Base-by-base conservation (phyloP, 116 monocot species). In the Posidonia oceanica region DNA sequence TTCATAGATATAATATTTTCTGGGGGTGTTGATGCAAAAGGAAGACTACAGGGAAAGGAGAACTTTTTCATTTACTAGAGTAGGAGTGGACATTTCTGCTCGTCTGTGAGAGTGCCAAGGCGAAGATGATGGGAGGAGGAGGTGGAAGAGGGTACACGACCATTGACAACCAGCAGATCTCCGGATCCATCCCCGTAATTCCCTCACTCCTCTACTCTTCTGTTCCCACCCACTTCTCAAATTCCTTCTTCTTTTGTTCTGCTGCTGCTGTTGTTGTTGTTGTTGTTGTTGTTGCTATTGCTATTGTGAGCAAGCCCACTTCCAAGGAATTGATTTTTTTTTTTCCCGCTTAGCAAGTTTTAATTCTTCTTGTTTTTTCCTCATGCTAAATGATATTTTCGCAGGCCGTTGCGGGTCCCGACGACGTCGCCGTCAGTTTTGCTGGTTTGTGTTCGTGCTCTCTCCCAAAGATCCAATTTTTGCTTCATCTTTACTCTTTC, bases 371-470 rank as follows among this genome's bases (percentile, higher is more conserved):
- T 42, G 8, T 42, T 42, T 42, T 42, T 8, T 42, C 8, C 3
- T 42, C 42, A 8, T 42, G 29, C 29, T 29, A 5, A 42, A 42
- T 42, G 42, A 8, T 5, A 42, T 5, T n/a, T 14, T 58, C n/a
- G 76, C 81, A 90, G 94, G 90, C 85, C 0, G 90, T 74, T 8
- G 42, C 4, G 42, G 42, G 42, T 42, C 3, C 42, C 7, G 90
- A 90, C 74, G 83, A 81, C 57, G 78, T 73, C 69, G 13, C 84
- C 63, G 85, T 87, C 66, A 90, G 83, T 52, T 90, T 94, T 77
- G 16, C 89, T 56, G 85, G 91, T 91, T 37, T 69, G 76, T 22
- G 29, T 16, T 51, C 0, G 7, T 53, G 17, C n/a, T 11, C 65
- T 14, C 13, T 39, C 5, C 65, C 16, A 20, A 61, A 61, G 14